Percentiles rank a stretch among this genome's conserved stretches.
Conservation (phyloP, 1,284 basidiomycete species). For the Mrakiaceae sp. region DNA sequence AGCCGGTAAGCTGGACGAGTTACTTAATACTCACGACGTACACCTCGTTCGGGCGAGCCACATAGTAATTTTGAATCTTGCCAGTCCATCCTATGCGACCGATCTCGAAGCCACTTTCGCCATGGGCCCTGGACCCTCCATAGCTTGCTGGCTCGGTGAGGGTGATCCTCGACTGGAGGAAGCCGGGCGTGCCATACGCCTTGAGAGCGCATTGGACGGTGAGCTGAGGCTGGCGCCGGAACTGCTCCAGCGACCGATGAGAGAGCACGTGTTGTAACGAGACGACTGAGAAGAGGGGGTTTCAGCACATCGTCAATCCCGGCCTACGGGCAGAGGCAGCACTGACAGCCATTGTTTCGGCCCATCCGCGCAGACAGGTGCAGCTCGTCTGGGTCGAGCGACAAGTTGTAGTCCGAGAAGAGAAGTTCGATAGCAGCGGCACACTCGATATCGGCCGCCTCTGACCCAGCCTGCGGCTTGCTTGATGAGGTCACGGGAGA, state of each 20-base stretch:
- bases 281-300: neutral
- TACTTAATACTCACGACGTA: neutral
- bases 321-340: neutral
- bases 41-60: neutral
- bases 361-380: neutral
- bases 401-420: neutral
- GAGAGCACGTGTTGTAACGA: no score
- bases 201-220: neutral
- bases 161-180: neutral
- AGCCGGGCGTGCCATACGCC: neutral
- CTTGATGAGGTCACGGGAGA: neutral
- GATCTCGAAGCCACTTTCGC: neutral
- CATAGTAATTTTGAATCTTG: neutral
- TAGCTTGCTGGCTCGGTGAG: neutral
- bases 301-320: no score
- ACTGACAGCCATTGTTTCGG: constrained; percentile 2
- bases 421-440: neutral
- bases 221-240: neutral
- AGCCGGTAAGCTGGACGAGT: no score
- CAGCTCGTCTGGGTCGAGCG: neutral
- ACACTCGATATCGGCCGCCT: neutral
- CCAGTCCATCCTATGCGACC: neutral
- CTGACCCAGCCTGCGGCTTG: neutral
- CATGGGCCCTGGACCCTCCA: neutral
- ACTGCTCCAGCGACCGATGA: neutral